These are phyloP conservation scores for Diaporthe vaccinii DNA, from an alignment of 2,329 filamentous ascomycete species.

Conservation along the genomic window DNA sequence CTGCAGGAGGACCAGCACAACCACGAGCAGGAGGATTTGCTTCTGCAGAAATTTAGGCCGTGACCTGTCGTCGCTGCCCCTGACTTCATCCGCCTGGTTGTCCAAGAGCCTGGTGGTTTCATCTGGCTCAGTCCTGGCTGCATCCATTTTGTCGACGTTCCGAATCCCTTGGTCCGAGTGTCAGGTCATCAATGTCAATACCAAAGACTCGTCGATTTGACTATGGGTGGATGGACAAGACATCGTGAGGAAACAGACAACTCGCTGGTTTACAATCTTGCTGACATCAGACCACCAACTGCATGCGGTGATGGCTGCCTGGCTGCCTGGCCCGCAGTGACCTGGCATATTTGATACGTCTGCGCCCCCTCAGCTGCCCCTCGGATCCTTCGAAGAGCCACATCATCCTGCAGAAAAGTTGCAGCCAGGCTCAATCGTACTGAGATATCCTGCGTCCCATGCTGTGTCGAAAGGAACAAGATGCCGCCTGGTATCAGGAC, in stretches of 20 bases:
- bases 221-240: background rate
- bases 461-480: background rate
- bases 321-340: background rate
- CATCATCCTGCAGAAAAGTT: background rate
- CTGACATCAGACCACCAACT: conserved; percentile 9
- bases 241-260: background rate
- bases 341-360: background rate
- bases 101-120: background rate
- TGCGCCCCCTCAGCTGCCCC: background rate
- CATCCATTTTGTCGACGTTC: background rate
- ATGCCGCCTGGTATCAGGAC: background rate
- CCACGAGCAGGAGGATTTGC: background rate
- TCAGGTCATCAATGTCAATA: too few species aligned
- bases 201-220: background rate
- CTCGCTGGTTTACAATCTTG: background rate
- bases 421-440: background rate
- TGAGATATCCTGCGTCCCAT: too few species aligned
- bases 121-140: background rate
- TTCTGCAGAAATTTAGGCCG: background rate
- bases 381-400: conserved; percentile 16
- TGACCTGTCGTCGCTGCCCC: background rate
- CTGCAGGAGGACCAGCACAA: background rate
- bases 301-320: background rate
- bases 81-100: background rate
- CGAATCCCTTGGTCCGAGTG: background rate